These are phyloP conservation scores for Alternaria consortialis DNA, from an alignment of 2,329 filamentous ascomycete species.

Conservation along the genomic window DNA sequence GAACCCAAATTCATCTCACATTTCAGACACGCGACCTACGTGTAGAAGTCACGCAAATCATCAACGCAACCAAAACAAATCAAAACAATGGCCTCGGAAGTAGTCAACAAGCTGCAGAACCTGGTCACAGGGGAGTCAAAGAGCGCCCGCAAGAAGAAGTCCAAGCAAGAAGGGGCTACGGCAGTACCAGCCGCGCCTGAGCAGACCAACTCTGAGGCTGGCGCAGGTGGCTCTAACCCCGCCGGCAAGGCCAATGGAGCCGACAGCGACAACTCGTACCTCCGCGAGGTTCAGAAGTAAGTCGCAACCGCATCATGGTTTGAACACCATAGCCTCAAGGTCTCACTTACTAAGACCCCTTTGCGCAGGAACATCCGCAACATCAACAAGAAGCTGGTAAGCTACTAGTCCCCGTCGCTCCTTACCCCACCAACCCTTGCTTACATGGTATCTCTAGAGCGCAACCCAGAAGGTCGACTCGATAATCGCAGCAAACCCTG, in stretches of 20 bases:
- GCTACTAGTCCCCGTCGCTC: constrained; percentile 46
- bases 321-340: neutral
- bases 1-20: constrained; percentile 8
- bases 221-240: constrained; percentile 43
- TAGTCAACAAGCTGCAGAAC: constrained; percentile 69
- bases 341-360: constrained; percentile 25
- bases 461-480: constrained; percentile 77
- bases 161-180: constrained; percentile 53
- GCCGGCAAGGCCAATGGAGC: constrained; percentile 60
- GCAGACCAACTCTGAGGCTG: constrained; percentile 42
- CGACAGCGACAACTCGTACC: constrained; percentile 79
- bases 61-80: constrained; percentile 18
- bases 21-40: constrained; percentile 27
- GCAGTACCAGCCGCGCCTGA: constrained; percentile 56
- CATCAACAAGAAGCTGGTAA: constrained; percentile 91
- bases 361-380: constrained; percentile 81
- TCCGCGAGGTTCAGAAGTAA: constrained; percentile 92
- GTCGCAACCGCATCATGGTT: constrained; percentile 41
- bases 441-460: constrained; percentile 58
- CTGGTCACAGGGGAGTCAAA: constrained; percentile 66
- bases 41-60: constrained; percentile 18
- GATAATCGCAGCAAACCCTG: constrained; percentile 73
- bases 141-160: constrained; percentile 63
- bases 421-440: constrained; percentile 19
- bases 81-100: constrained; percentile 58